A percentile compares a stretch with the other conserved stretches of the same genome.
Conservation (phyloP, 73 alveolate genomes). For the Paramecium sonneborni region DNA sequence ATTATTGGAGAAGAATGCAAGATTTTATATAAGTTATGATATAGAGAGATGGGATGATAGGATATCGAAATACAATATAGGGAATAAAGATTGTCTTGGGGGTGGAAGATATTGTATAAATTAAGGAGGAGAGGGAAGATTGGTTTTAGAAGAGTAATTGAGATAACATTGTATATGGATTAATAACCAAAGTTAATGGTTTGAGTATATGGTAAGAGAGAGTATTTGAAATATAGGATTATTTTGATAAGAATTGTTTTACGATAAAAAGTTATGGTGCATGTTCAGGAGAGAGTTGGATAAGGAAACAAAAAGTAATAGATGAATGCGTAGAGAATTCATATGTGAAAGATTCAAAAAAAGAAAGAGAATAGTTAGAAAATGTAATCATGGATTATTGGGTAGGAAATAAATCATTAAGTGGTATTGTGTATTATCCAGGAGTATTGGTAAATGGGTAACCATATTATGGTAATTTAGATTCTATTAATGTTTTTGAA, state of each 20-base stretch:
- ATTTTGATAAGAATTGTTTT: constrained; percentile 36
- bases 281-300: neutral
- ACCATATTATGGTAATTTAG: constrained; percentile 1
- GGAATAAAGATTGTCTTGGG: neutral
- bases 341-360: neutral
- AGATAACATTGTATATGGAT: neutral
- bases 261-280: neutral
- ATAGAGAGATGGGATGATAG: too few relatives aligned
- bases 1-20: neutral
- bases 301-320: neutral
- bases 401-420: neutral
- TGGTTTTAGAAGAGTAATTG: neutral
- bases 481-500: constrained; percentile 1
- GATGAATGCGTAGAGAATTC: neutral
- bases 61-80: neutral
- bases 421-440: constrained; percentile 7
- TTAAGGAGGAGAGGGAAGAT: neutral
- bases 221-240: neutral
- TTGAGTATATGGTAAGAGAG: neutral
- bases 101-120: constrained; percentile 32
- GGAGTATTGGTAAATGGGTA: constrained; percentile 12
- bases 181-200: neutral
- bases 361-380: neutral
- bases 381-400: neutral
- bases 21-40: neutral